phyloP scores from a whole-genome alignment of 1,139 yeast species.

The Geotrichum aggregatum region DNA sequence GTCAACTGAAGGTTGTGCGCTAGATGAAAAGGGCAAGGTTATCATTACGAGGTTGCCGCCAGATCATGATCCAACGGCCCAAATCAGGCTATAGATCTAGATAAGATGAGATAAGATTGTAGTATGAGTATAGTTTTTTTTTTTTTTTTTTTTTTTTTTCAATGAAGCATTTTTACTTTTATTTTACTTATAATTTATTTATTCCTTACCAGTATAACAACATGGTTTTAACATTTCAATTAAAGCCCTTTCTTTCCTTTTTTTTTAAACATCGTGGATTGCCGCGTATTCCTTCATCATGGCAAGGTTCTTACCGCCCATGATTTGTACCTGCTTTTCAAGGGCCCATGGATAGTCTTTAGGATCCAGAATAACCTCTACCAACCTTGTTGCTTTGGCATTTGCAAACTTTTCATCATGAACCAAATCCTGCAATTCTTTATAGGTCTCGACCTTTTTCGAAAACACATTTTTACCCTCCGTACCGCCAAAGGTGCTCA shows the following conservation, averaged over 20 bases:
- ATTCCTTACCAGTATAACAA: too few relatives aligned
- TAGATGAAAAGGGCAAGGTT: constrained; percentile 22
- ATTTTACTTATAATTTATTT: background rate
- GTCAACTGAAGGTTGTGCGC: constrained; percentile 27
- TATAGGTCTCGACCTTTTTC: constrained; percentile 37
- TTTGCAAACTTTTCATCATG: constrained; percentile 36
- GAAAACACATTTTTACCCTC: constrained; percentile 41
- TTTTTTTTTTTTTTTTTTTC: background rate
- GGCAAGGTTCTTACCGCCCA: constrained; percentile 30
- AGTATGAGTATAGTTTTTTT: background rate
- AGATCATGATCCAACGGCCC: constrained; percentile 22
- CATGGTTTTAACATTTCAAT: constrained; percentile 4
- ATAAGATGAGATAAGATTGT: background rate
- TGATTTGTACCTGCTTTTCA: constrained; percentile 29
- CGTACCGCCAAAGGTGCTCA: constrained; percentile 65
- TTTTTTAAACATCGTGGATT: constrained; percentile 15
- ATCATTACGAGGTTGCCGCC: constrained; percentile 27
- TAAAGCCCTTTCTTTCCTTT: background rate
- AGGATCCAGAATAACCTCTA: constrained; percentile 56
- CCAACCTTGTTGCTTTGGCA: constrained; percentile 41
- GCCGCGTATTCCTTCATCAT: constrained; percentile 29
- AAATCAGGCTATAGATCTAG: constrained; percentile 11
- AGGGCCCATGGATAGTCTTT: constrained; percentile 62
- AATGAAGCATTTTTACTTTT: constrained; percentile 4
- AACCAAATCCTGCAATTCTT: constrained; percentile 40